A percentile compares a stretch with the other conserved stretches of the same genome.
Conservation (phyloP, 352 stramenopile species). For the Phytophthora meadii region DNA sequence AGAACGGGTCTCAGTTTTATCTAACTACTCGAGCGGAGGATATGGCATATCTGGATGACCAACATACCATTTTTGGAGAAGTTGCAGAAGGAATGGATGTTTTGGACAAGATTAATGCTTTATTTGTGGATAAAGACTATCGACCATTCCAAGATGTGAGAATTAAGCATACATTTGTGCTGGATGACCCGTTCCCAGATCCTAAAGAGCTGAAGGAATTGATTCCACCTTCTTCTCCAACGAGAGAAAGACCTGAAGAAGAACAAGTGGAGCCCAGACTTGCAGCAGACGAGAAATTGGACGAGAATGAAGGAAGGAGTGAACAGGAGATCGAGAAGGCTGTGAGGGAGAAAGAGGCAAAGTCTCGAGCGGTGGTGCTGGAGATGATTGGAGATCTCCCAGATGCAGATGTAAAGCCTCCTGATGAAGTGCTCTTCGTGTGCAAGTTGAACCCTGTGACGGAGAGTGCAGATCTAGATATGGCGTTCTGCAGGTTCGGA, state of each 20-base stretch:
- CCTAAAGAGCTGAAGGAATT: conserved; percentile 59
- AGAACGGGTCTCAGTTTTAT: conserved; percentile 96
- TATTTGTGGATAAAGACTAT: conserved; percentile 96
- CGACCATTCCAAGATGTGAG: conserved; percentile 97
- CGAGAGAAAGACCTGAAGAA: conserved; percentile 87
- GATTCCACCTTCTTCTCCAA: conserved; percentile 87
- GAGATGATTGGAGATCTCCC: conserved; percentile 99
- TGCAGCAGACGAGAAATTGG: conserved; percentile 86
- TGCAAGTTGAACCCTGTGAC: conserved; percentile 96
- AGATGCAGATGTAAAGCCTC: conserved; percentile 96
- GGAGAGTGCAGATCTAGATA: conserved; percentile 93
- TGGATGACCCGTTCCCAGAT: conserved; percentile 88
- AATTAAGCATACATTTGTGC: conserved; percentile 93
- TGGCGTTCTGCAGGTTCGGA: conserved; percentile 95
- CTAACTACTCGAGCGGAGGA: conserved; percentile 94
- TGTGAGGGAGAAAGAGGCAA: conserved; percentile 91
- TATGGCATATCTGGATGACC: conserved; percentile 92
- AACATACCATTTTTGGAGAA: conserved; percentile 93
- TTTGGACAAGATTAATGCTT: conserved; percentile 93
- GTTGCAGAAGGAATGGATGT: conserved; percentile 95
- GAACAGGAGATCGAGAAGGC: conserved; percentile 92
- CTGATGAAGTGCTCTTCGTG: conserved; percentile 99
- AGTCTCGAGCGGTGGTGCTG: conserved; percentile 96
- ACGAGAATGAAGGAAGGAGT: conserved; percentile 73
- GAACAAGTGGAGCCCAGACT: conserved; percentile 93